phyloP scores from a whole-genome alignment of 345 rosid genomes.

The Chamaenerion angustifolium region DNA sequence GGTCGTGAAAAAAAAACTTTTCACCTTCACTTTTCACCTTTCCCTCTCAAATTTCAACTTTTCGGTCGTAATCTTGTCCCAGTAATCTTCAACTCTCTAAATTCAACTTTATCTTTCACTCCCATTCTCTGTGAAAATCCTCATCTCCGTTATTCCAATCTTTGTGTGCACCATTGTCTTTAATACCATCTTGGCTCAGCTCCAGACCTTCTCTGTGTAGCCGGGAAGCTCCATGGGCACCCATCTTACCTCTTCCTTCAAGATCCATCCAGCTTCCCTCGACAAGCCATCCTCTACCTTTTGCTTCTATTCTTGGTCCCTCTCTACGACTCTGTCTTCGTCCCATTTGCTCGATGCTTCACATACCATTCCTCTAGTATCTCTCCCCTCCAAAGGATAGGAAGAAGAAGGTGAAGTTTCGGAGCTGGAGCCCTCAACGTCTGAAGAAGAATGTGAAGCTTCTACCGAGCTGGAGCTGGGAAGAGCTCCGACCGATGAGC shows the following conservation, averaged over 20 bases:
- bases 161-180: constrained; percentile 85
- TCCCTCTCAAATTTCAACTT: too few relatives aligned
- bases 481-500: too few relatives aligned
- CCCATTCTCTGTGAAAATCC: constrained; percentile 67
- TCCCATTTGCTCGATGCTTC: constrained; percentile 56
- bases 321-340: constrained; percentile 51
- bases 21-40: too few relatives aligned
- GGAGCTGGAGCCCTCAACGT: too few relatives aligned
- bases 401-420: too few relatives aligned
- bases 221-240: constrained; percentile 84
- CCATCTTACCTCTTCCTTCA: constrained; percentile 46
- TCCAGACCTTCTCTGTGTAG: constrained; percentile 92
- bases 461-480: too few relatives aligned
- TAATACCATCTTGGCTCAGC: constrained; percentile 92
- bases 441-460: too few relatives aligned
- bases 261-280: constrained; percentile 89
- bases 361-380: constrained; percentile 16
- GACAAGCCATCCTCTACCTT: constrained; percentile 89
- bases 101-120: too few relatives aligned
- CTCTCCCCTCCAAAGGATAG: too few relatives aligned
- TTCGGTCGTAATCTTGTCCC: too few relatives aligned
- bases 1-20: too few relatives aligned
- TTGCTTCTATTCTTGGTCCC: constrained; percentile 72
- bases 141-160: constrained; percentile 67
- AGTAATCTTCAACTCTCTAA: too few relatives aligned